These are phyloP conservation scores for Pythium vanterpoolii DNA, from an alignment of 352 stramenopile species.

Conservation along the genomic window DNA sequence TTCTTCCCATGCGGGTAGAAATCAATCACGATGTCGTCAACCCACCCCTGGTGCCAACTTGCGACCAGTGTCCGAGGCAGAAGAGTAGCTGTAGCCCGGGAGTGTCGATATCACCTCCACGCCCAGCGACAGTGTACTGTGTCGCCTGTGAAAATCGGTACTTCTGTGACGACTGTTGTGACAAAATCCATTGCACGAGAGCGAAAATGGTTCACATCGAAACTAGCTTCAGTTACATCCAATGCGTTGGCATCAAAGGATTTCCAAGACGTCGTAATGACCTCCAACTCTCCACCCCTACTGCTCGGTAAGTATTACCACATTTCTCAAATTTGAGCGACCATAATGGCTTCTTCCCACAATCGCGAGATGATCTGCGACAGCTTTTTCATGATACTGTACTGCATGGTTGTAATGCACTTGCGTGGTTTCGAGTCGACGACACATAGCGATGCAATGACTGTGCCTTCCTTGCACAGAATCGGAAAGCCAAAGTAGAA, in stretches of 20 bases:
- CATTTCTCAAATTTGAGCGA: constrained; percentile 1
- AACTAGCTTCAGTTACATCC: constrained; percentile 32
- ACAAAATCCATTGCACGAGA: constrained; percentile 32
- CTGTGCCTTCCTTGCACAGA: constrained; percentile 14
- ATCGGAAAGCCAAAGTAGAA: constrained; percentile 56
- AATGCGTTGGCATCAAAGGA: constrained; percentile 32
- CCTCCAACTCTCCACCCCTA: not conserved
- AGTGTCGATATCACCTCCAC: not conserved
- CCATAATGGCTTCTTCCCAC: constrained; percentile 11
- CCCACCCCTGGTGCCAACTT: constrained; percentile 15
- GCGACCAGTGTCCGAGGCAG: constrained; percentile 5
- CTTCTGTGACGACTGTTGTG: constrained; percentile 50
- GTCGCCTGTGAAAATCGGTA: constrained; percentile 34
- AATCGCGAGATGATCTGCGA: constrained; percentile 25
- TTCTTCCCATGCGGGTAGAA: constrained; percentile 35
- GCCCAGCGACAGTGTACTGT: constrained; percentile 29
- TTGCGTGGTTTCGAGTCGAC: constrained; percentile 40
- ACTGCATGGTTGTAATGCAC: constrained; percentile 61
- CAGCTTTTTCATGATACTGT: constrained; percentile 46
- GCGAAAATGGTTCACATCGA: constrained; percentile 31
- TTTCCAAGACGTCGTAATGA: constrained; percentile 24
- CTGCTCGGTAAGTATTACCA: not conserved
- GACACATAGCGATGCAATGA: constrained; percentile 43
- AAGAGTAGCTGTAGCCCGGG: not conserved
- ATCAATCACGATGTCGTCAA: constrained; percentile 36